Evolutionary conservation across 805 yeast species (phyloP), one percentile per base, ranked within the genome.

Genomic region (Kuraishia hungarica): DNA sequence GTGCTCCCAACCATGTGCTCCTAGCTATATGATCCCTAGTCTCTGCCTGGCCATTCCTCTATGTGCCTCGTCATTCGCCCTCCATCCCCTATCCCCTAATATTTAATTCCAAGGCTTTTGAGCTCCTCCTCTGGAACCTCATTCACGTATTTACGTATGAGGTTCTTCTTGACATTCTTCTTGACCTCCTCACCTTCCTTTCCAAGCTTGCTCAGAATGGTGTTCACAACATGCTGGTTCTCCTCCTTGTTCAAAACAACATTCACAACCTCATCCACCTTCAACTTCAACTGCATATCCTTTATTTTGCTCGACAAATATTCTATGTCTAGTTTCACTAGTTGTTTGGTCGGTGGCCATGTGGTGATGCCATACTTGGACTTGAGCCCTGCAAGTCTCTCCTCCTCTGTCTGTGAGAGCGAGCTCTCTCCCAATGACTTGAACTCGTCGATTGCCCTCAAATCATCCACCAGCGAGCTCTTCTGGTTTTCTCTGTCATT

Each of bases 121-220:
- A 21, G 24, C 48, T 23, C 69, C 15, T 61, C 67, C n/a, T 24
- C 26, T 7, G 70, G 57, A 2, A 68, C 56, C 21, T 55, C 56
- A 23, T 64, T 64, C 15, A 71, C 55, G 66, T 78, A 84, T 69
- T 87, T 88, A 66, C 90, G 79, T 61, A 88, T 68, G 51, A 89
- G 69, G 68, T 91, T 91, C 73, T 87, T 89, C 65, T 77, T 82
- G 22, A 84, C 81, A 67, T 77, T 76, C 53, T 72, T 73, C 65
- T 80, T 78, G 59, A 72, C 69, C 7, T 80, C 78, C 35, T 75
- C 69, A 10, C 54, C 60, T 55, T 66, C 67, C 54, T 67, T 52
- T 39, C 66, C 65, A 3, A 67, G 59, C 19, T 57, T 47, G 28
- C 65, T 72, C 52, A 74, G 59, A 51, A 72, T 70, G 22, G 60